Evolutionary conservation across 176 grass and related monocot species (phyloP), one percentile per base, ranked within the genome.

Genomic region (Aechmea fasciata): DNA sequence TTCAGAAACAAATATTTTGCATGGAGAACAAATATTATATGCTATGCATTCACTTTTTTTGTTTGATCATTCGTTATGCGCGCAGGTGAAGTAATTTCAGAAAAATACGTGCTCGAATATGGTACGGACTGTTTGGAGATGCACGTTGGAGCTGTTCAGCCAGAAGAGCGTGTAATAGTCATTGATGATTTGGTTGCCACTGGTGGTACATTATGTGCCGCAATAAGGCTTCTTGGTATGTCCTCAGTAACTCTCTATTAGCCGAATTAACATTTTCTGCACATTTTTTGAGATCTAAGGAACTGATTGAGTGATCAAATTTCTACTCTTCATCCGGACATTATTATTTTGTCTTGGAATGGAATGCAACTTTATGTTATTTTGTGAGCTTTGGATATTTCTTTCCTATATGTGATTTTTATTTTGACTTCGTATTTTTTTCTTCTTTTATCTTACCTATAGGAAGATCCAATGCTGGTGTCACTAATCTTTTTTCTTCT

Each of bases 101-200:
- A 97, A 69, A 80, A 63, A 26, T 97, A 97, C 49, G 84, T 69
- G 13, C 86, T 97, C 11, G 93, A 97, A 71, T 97, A 97, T 29
- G 93, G 93, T 7, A 92, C 76, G 20, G 93, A 97, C 71, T 92
- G 89, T 82, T 77, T 97, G 76, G 93, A 97, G 71, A 90, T 97
- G 89, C 93, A 97, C 77, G 74, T 90, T 73, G 93, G 88, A 65
- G 86, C 84, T 74, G 64, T 85, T 66, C 75, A 87, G 61, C 65
- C 64, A 0, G 67, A 80, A 8, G 93, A 97, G 25, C 86, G 79
- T 0, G 82, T 81, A 13, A 75, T 97, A 57, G 73, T 97, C 10
- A 62, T 97, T 19, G 93, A 97, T 75, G 93, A 97, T 77, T 63
- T 97, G 61, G 86, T 97, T 69, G 93, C 86, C 11, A 97, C 93